These are phyloP conservation scores for Holtermannia corniformis DNA, from an alignment of 768 basidiomycete species.

Conservation along the genomic window DNA sequence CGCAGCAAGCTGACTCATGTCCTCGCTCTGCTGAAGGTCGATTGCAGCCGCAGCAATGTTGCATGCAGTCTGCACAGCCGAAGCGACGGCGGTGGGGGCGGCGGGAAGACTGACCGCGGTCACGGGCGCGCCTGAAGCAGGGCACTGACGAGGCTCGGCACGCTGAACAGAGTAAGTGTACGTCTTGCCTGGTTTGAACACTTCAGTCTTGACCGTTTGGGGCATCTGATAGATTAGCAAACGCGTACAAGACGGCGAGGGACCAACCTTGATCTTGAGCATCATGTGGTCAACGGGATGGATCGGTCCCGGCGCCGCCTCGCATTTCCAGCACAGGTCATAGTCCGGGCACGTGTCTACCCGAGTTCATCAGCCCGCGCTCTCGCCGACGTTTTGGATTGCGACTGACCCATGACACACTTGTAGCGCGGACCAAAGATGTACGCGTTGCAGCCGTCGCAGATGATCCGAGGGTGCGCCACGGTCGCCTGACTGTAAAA, in stretches of 20 bases:
- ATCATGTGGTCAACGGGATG: conserved; percentile 37
- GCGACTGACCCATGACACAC: conserved; percentile 12
- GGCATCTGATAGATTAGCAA: no score
- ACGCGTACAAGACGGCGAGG: conserved; percentile 14
- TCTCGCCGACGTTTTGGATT: no score
- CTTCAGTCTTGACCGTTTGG: no score
- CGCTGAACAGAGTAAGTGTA: no score
- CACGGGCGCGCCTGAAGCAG: neutral
- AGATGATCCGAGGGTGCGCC: conserved; percentile 27
- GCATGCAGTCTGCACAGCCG: neutral
- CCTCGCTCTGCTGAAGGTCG: conserved; percentile 4
- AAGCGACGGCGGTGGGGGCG: neutral
- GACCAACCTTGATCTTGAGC: conserved; percentile 39
- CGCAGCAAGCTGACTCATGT: conserved; percentile 4
- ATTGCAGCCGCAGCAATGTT: neutral
- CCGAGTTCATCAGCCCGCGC: conserved; percentile 33
- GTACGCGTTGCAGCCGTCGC: conserved; percentile 31
- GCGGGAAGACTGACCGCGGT: neutral
- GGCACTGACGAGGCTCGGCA: neutral
- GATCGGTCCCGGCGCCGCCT: conserved; percentile 22
- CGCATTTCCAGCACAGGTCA: conserved; percentile 41
- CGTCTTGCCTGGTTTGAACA: no score
- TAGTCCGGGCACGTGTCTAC: conserved; percentile 35
- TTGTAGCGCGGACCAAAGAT: conserved; percentile 36
- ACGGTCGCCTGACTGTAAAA: conserved; percentile 10